Percentiles rank a stretch among this genome's conserved stretches.
These are phyloP conservation scores for Silene noctiflora DNA, from an alignment of 179 eudicot species.

Conservation along the genomic window DNA sequence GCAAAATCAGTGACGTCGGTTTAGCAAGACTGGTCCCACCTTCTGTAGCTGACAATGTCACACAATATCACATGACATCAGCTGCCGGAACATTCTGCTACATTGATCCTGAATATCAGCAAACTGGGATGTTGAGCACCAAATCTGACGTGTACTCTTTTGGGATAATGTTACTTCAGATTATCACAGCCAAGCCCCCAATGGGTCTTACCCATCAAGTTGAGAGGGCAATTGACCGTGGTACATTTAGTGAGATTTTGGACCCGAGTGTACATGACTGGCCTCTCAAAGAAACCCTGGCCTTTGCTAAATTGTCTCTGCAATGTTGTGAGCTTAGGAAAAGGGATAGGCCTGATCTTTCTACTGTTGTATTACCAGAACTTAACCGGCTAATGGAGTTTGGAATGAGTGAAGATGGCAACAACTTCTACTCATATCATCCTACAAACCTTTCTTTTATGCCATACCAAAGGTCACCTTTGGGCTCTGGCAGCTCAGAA, in stretches of 20 bases:
- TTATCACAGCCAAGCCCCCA: slow-evolving; percentile 38
- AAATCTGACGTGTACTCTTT: slow-evolving; percentile 45
- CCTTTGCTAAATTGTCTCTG: slow-evolving; percentile 35
- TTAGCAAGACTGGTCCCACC: slow-evolving; percentile 39
- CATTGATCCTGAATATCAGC: slow-evolving; percentile 53
- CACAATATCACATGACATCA: slow-evolving; percentile 48
- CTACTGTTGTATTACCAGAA: slow-evolving; percentile 39
- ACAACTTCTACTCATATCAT: slow-evolving; percentile 13
- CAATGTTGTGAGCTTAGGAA: slow-evolving; percentile 45
- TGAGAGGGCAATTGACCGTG: slow-evolving; percentile 34
- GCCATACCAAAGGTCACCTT: slow-evolving; percentile 23
- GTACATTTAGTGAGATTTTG: slow-evolving; percentile 27
- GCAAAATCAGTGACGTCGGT: too few relatives aligned
- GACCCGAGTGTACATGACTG: slow-evolving; percentile 41
- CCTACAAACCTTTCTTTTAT: background rate
- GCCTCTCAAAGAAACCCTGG: slow-evolving; percentile 40
- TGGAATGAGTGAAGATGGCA: slow-evolving; percentile 30
- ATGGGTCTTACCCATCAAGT: slow-evolving; percentile 48
- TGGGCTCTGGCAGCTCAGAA: slow-evolving; percentile 3
- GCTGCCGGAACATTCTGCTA: slow-evolving; percentile 53
- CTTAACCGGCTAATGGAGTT: slow-evolving; percentile 31
- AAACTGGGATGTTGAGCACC: slow-evolving; percentile 40
- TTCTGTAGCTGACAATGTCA: slow-evolving; percentile 39
- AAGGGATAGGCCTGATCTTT: slow-evolving; percentile 47
- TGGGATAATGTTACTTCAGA: slow-evolving; percentile 44